Percentiles rank a stretch among this genome's conserved stretches.
Conservation (phyloP, 2,329 filamentous ascomycete genomes). For the Trichoderma sp. region DNA sequence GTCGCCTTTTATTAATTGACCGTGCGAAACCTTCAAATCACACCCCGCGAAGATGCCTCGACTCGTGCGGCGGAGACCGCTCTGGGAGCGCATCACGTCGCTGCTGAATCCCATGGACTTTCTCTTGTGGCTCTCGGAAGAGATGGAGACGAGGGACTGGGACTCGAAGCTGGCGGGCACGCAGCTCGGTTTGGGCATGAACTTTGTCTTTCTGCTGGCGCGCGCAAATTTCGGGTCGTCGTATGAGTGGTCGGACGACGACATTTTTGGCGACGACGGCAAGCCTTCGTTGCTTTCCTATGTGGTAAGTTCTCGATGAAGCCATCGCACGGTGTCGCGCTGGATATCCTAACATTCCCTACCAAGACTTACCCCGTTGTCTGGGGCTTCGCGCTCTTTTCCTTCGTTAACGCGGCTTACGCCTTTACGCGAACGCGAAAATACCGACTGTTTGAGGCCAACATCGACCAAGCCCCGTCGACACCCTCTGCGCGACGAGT, state of each 20-base stretch:
- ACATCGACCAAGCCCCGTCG: conserved; percentile 69
- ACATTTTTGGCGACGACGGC: conserved; percentile 76
- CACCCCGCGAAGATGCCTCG: conserved; percentile 53
- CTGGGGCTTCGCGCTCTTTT: conserved; percentile 64
- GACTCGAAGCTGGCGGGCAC: conserved; percentile 77
- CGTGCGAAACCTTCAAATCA: neutral
- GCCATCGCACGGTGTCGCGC: conserved; percentile 17
- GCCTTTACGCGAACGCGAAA: conserved; percentile 77
- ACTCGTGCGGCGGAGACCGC: conserved; percentile 76
- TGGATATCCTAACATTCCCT: neutral
- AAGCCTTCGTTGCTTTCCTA: conserved; percentile 63
- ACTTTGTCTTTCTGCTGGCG: conserved; percentile 77
- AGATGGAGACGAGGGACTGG: conserved; percentile 88
- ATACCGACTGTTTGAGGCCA: conserved; percentile 87
- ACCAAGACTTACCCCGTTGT: conserved; percentile 65
- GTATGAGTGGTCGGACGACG: conserved; percentile 54
- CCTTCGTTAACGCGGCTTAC: conserved; percentile 74
- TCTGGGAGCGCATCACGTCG: conserved; percentile 75
- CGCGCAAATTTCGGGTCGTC: conserved; percentile 66
- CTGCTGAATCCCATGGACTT: conserved; percentile 86
- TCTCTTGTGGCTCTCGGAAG: conserved; percentile 85
- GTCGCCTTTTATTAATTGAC: neutral
- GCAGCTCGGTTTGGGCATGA: conserved; percentile 71
- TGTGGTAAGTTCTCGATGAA: conserved; percentile 42
- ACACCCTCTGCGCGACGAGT: conserved; percentile 89